Evolutionary conservation across 23 red algal species (phyloP).

Genomic region (Chondrus crispus): DNA sequence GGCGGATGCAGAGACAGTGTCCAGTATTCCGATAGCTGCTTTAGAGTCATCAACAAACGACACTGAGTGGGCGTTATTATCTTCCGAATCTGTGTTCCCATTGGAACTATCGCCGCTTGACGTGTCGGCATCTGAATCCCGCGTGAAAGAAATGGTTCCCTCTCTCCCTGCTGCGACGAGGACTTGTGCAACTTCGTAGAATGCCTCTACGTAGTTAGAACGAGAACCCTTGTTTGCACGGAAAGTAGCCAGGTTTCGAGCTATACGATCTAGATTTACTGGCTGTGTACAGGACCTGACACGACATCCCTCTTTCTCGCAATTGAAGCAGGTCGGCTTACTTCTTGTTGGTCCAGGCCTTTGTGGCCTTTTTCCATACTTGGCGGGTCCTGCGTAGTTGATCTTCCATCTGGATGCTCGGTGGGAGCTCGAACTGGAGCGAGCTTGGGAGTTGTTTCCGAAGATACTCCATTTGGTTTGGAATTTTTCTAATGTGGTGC

Average conservation of each 20-base stretch:
- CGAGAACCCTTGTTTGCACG: neutral
- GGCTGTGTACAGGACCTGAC: neutral
- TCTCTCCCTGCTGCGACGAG: neutral
- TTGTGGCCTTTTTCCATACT: too few relatives aligned
- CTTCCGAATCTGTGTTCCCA: neutral
- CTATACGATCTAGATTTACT: neutral
- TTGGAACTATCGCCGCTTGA: neutral
- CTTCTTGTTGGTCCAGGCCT: too few relatives aligned
- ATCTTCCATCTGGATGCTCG: slow-evolving; percentile 17
- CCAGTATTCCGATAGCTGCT: neutral
- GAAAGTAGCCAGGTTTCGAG: neutral
- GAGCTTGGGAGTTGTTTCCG: neutral
- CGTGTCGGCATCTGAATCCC: neutral
- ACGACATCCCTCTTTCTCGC: neutral
- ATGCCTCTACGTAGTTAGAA: neutral
- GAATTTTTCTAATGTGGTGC: neutral
- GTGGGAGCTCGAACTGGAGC: neutral
- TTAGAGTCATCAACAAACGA: neutral
- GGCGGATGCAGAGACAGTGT: neutral
- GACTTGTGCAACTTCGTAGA: neutral
- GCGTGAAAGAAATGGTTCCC: neutral
- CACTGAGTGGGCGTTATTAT: neutral
- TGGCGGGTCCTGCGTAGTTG: slow-evolving; percentile 3
- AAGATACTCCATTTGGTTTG: slow-evolving; percentile 2
- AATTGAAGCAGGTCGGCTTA: slow-evolving; percentile 28